These are phyloP conservation scores for Elymus sibiricus DNA, from an alignment of 176 grass and related monocot genomes.

Conservation along the genomic window DNA sequence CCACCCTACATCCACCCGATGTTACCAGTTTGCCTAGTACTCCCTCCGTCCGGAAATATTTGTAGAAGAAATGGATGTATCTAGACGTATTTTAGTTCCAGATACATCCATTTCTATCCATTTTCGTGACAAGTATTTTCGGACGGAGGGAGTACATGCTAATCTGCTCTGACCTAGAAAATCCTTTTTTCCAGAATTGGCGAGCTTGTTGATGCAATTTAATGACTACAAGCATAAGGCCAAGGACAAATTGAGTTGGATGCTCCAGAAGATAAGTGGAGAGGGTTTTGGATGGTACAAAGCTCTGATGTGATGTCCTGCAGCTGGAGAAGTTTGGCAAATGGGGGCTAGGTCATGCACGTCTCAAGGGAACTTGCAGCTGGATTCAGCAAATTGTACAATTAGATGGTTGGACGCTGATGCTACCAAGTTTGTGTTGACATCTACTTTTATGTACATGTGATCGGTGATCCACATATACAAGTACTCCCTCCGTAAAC, in stretches of 20 bases:
- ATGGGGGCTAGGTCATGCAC: neutral
- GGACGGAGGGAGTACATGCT: neutral
- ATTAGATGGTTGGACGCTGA: neutral
- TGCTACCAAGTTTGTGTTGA: neutral
- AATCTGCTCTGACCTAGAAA: neutral
- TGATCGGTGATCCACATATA: neutral
- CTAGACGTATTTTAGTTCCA: no score
- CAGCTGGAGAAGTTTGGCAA: neutral
- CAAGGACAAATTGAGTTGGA: slow-evolving; percentile 42
- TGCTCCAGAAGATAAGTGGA: slow-evolving; percentile 12
- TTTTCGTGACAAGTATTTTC: no score
- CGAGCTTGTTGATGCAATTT: slow-evolving; percentile 32
- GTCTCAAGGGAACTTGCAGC: neutral
- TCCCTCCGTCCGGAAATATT: no score
- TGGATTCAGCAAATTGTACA: neutral
- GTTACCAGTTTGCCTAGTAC: neutral
- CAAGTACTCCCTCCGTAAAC: no score
- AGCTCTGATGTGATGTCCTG: neutral
- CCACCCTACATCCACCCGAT: neutral
- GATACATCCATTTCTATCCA: no score
- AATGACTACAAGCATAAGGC: slow-evolving; percentile 36
- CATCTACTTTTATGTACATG: neutral
- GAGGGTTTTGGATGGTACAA: neutral
- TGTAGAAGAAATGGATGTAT: no score
- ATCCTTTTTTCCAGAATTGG: slow-evolving; percentile 43